Conservation (phyloP, 2,329 filamentous ascomycete species). For the Venturia aucupariae region DNA sequence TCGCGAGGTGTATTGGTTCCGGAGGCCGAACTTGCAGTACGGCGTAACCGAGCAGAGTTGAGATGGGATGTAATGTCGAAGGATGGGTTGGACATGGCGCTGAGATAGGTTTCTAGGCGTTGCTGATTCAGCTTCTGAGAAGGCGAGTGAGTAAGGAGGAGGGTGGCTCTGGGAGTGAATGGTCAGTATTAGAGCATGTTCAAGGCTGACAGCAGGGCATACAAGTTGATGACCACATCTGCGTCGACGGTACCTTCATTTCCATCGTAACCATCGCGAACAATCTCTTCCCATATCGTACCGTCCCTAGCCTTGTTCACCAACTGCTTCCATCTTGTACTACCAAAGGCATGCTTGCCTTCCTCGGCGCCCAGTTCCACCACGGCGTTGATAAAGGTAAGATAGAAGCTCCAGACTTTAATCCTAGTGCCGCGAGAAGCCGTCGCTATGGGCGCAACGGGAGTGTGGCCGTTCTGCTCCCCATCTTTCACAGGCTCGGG, state of each 20-base stretch:
- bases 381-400: conserved; percentile 86
- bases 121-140: conserved; percentile 78
- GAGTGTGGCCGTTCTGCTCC: conserved; percentile 30
- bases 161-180: conserved; percentile 57
- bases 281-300: conserved; percentile 88
- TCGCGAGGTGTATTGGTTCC: conserved; percentile 78
- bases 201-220: conserved; percentile 27
- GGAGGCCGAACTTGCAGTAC: conserved; percentile 35
- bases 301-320: conserved; percentile 81
- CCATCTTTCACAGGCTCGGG: conserved; percentile 34
- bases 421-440: conserved; percentile 76
- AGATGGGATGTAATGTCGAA: conserved; percentile 61
- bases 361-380: conserved; percentile 83
- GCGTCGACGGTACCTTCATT: conserved; percentile 85
- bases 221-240: conserved; percentile 88
- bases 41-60: conserved; percentile 27
- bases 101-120: conserved; percentile 80
- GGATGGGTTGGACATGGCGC: conserved; percentile 62
- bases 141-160: conserved; percentile 82
- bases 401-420: conserved; percentile 95
- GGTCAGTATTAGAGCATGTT: neutral
- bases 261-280: conserved; percentile 77
- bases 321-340: conserved; percentile 72
- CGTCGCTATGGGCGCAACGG: conserved; percentile 61
- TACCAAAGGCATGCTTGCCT: conserved; percentile 80